Evolutionary conservation across 768 basidiomycete species (phyloP).

Genomic region (Pholiota molesta): DNA sequence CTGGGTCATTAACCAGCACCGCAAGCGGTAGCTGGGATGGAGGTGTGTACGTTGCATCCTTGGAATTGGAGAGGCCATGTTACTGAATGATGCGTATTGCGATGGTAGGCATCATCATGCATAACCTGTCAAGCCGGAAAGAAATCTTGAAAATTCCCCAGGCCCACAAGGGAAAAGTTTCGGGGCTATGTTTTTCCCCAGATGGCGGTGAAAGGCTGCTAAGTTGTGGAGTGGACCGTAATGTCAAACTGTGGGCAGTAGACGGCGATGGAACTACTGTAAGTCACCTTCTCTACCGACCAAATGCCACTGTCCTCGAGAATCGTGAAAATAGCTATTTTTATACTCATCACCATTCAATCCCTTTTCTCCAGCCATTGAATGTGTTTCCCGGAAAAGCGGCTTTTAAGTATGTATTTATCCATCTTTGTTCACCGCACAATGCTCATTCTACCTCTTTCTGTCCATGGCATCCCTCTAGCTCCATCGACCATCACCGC

Average conservation of each 20-base stretch:
- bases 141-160: conserved; percentile 58
- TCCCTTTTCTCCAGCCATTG: conserved; percentile 50
- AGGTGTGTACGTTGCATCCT: conserved; percentile 52
- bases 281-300: conserved; percentile 36
- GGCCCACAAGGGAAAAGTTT: conserved; percentile 86
- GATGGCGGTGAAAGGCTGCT: conserved; percentile 58
- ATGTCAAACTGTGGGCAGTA: conserved; percentile 80
- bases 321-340: conserved; percentile 19
- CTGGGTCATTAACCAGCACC: conserved; percentile 72
- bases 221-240: conserved; percentile 83
- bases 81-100: conserved; percentile 9
- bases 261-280: conserved; percentile 32
- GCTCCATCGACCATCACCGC: conserved; percentile 93
- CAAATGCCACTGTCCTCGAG: background rate
- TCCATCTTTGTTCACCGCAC: conserved; percentile 2
- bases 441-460: background rate
- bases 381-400: conserved; percentile 84
- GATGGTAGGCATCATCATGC: conserved; percentile 76
- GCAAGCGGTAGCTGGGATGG: conserved; percentile 97
- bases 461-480: conserved; percentile 32
- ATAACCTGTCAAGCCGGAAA: conserved; percentile 68
- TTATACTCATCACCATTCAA: conserved; percentile 6
- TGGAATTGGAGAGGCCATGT: conserved; percentile 1
- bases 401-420: conserved; percentile 78
- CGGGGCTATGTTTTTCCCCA: conserved; percentile 74